Percentiles rank a stretch among this genome's conserved stretches.
These are phyloP conservation scores for Vickermania spadyakhi DNA, from an alignment of 208 protist genomes.

Conservation along the genomic window DNA sequence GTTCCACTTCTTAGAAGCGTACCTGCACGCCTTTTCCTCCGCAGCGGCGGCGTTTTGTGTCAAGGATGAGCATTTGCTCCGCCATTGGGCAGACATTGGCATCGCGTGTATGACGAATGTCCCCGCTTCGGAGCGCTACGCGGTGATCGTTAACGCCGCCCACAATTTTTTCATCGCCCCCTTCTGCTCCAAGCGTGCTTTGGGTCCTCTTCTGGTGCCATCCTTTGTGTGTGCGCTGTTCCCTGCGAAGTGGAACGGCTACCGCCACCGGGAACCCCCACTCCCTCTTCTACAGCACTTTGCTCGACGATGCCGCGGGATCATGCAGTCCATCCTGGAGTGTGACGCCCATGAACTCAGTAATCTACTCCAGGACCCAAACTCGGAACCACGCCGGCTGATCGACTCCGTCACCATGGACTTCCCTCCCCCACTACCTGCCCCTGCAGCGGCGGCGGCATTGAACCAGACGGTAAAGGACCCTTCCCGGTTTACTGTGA, in stretches of 20 bases:
- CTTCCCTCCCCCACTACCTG: neutral
- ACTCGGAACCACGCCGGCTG: conserved; percentile 5
- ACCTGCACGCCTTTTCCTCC: conserved; percentile 48
- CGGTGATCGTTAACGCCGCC: conserved; percentile 16
- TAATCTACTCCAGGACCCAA: conserved; percentile 23
- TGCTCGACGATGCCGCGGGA: conserved; percentile 29
- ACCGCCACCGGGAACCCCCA: conserved; percentile 35
- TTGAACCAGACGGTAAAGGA: neutral
- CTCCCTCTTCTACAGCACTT: conserved; percentile 54
- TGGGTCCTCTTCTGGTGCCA: conserved; percentile 61
- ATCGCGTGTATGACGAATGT: conserved; percentile 26
- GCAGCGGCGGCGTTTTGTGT: conserved; percentile 42
- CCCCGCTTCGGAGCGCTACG: neutral
- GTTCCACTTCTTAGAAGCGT: conserved; percentile 40
- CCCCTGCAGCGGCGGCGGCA: neutral
- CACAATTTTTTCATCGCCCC: conserved; percentile 59
- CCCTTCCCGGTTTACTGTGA: neutral
- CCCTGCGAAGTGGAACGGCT: conserved; percentile 12
- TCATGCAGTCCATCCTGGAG: conserved; percentile 43
- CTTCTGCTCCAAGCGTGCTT: conserved; percentile 42
- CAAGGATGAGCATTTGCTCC: conserved; percentile 38
- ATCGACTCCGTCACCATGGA: neutral
- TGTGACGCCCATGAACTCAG: conserved; percentile 39
- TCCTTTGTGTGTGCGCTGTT: conserved; percentile 63
- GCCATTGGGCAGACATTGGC: conserved; percentile 56